A percentile compares a stretch with the other conserved stretches of the same genome.
These are phyloP conservation scores for Aotearoamyces nothofagi DNA, from an alignment of 2,329 filamentous ascomycete genomes.

Conservation along the genomic window DNA sequence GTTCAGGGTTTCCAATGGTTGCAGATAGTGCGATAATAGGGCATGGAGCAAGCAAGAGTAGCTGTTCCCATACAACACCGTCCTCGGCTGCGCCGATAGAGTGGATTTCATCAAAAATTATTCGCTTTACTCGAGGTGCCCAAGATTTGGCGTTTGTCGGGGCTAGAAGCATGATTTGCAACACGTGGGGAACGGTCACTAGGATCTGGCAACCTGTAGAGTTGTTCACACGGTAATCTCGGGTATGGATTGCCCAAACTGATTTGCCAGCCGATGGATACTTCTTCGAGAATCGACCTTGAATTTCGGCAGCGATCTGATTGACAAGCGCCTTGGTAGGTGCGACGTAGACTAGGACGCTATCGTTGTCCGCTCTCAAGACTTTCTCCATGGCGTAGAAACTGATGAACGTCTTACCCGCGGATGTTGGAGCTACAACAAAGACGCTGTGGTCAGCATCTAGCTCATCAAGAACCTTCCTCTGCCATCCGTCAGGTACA, in stretches of 20 bases:
- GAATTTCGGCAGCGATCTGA: conserved; percentile 67
- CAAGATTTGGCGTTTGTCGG: conserved; percentile 51
- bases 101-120: conserved; percentile 75
- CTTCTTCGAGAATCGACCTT: conserved; percentile 55
- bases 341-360: conserved; percentile 62
- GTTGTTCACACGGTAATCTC: conserved; percentile 63
- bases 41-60: conserved; percentile 58
- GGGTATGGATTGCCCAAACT: conserved; percentile 66
- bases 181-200: conserved; percentile 63
- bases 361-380: conserved; percentile 50
- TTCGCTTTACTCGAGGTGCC: conserved; percentile 53
- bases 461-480: conserved; percentile 56
- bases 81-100: conserved; percentile 66
- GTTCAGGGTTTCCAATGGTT: conserved; percentile 60
- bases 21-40: conserved; percentile 69
- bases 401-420: conserved; percentile 72
- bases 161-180: conserved; percentile 62
- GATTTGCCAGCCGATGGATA: conserved; percentile 41
- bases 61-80: conserved; percentile 64
- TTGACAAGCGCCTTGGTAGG: conserved; percentile 74
- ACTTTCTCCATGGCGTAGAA: conserved; percentile 76
- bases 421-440: conserved; percentile 63
- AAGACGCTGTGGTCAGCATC: conserved; percentile 57
- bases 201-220: conserved; percentile 58
- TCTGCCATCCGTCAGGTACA: conserved; percentile 63